Conservation (phyloP, 2,329 filamentous ascomycete genomes). For the Chrysoporthe deuterocubensis region DNA sequence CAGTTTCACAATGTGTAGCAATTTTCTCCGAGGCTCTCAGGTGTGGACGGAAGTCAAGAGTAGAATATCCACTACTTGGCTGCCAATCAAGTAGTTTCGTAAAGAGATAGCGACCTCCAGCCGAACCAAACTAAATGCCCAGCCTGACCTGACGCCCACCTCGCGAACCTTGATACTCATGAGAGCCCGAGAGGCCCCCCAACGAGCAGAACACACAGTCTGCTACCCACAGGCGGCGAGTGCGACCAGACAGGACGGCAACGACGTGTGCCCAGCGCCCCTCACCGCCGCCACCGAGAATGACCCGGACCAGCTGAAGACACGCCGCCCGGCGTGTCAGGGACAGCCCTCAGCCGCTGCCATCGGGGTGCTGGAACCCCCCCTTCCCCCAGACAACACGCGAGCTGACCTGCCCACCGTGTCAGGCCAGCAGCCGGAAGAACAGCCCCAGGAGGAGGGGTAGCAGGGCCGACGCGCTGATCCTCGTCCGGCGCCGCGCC, state of each 20-base stretch:
- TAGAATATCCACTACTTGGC: too few relatives aligned
- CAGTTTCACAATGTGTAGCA: too few relatives aligned
- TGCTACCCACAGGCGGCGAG: conserved; percentile 44
- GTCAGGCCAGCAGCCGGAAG: conserved; percentile 1
- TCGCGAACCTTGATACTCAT: too few relatives aligned
- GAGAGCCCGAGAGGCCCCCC: too few relatives aligned
- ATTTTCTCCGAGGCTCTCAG: too few relatives aligned
- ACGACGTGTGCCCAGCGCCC: background rate
- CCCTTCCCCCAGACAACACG: too few relatives aligned
- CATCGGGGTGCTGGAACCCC: conserved; percentile 47
- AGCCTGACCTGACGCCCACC: conserved; percentile 33
- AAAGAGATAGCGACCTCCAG: too few relatives aligned
- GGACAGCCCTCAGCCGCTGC: conserved; percentile 52
- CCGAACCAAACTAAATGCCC: conserved; percentile 36
- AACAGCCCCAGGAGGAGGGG: conserved; percentile 6
- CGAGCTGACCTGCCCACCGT: background rate
- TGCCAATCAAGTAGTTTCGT: too few relatives aligned
- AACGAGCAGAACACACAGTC: conserved; percentile 34
- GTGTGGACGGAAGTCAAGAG: too few relatives aligned
- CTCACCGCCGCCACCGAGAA: background rate
- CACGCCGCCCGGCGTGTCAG: conserved; percentile 52
- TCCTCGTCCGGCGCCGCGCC: background rate
- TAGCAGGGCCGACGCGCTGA: background rate
- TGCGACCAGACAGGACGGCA: background rate
- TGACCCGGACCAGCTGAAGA: conserved; percentile 34